These are phyloP conservation scores for Camellia japonica DNA, from an alignment of 148 eudicot species.

Conservation along the genomic window DNA sequence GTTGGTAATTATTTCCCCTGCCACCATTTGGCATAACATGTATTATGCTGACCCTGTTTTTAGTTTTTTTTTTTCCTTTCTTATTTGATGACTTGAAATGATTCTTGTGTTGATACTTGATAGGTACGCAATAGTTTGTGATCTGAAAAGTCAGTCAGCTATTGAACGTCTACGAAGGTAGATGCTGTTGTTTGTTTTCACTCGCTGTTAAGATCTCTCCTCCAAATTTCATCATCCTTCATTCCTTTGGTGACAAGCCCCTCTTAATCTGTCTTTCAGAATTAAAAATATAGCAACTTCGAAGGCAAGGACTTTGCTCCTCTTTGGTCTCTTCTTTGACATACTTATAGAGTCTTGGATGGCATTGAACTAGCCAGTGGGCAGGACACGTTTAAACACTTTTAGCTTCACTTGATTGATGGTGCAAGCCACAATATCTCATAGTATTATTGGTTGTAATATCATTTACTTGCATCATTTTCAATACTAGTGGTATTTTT, in stretches of 20 bases:
- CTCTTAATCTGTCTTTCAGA: conserved; percentile 44
- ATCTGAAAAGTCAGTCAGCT: conserved; percentile 61
- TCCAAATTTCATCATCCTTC: not conserved
- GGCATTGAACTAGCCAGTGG: not conserved
- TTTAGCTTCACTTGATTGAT: conserved; percentile 1
- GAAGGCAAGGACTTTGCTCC: conserved; percentile 50
- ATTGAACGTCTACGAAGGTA: conserved; percentile 90
- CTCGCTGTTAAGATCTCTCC: not conserved
- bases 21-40: not conserved
- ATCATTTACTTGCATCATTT: not conserved
- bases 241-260: conserved; percentile 10
- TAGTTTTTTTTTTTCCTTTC: not conserved
- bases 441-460: not conserved
- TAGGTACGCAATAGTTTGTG: conserved; percentile 87
- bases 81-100: not conserved
- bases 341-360: conserved; percentile 10
- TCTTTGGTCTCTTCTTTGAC: conserved; percentile 10
- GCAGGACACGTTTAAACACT: not conserved
- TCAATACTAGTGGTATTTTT: not conserved
- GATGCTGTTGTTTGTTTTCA: conserved; percentile 10
- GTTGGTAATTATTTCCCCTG: not conserved
- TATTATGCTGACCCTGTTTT: not conserved
- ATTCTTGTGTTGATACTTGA: conserved; percentile 28
- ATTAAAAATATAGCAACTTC: conserved; percentile 59
- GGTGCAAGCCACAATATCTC: conserved; percentile 9